These are phyloP conservation scores for Ascoidea rubescens DNA, from an alignment of 805 yeast genomes.

Conservation along the genomic window DNA sequence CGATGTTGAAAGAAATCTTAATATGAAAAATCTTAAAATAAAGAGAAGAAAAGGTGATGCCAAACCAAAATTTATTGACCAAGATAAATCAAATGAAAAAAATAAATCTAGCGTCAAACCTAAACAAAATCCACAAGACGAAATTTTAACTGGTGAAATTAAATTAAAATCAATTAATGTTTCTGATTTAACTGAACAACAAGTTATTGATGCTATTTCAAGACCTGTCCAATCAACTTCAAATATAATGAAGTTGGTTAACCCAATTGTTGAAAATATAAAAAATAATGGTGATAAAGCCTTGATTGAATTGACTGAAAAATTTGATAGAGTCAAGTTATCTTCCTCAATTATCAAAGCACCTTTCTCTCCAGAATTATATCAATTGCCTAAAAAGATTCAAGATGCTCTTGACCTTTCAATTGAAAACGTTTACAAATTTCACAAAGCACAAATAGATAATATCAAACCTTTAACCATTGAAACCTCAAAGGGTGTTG, in stretches of 20 bases:
- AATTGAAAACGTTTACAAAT: conserved; percentile 73
- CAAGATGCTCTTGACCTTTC: conserved; percentile 81
- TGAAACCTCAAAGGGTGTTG: conserved; percentile 89
- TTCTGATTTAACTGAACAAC: conserved; percentile 23
- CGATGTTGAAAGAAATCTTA: conserved; percentile 77
- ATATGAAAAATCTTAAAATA: conserved; percentile 71
- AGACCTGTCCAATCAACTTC: conserved; percentile 95
- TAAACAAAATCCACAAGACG: conserved; percentile 14
- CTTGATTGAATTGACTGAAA: conserved; percentile 74
- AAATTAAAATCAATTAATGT: conserved; percentile 36
- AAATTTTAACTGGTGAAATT: conserved; percentile 22
- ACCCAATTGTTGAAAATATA: conserved; percentile 78
- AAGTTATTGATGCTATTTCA: conserved; percentile 49
- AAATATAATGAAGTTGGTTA: conserved; percentile 83
- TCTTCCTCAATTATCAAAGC: conserved; percentile 65
- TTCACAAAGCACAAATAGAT: conserved; percentile 88
- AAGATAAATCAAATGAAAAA: conserved; percentile 13
- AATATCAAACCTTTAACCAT: conserved; percentile 55
- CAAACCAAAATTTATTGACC: conserved; percentile 55
- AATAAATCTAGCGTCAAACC: not conserved
- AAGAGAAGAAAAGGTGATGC: conserved; percentile 95
- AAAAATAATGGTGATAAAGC: conserved; percentile 74
- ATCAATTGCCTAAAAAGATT: conserved; percentile 60
- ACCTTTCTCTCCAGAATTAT: conserved; percentile 72
- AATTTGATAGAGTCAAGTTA: conserved; percentile 77